A percentile compares a stretch with the other conserved stretches of the same genome.
Evolutionary conservation across 768 basidiomycete genomes (phyloP).

Genomic region (Tylopilus sp.): DNA sequence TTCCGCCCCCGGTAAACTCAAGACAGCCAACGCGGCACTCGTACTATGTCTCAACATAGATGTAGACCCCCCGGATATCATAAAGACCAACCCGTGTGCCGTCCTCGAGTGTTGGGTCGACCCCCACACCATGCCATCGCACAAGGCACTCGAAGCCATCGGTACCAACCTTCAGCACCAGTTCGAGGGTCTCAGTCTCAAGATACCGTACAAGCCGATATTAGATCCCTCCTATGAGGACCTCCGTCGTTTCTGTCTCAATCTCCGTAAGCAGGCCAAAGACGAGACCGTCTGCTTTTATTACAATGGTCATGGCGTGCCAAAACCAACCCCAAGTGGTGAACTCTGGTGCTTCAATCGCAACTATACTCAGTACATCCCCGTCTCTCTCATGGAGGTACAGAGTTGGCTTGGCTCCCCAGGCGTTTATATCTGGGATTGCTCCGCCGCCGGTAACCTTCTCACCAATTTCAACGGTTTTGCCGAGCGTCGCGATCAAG

Average conservation of each 20-base stretch:
- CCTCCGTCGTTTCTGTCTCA: conserved; percentile 80
- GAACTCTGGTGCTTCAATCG: conserved; percentile 99
- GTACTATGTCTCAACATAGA: conserved; percentile 96
- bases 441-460: conserved; percentile 94
- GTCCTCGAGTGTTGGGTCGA: conserved; percentile 97
- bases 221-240: conserved; percentile 96
- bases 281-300: conserved; percentile 94
- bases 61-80: conserved; percentile 94
- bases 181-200: conserved; percentile 92
- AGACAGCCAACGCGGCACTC: conserved; percentile 85
- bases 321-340: conserved; percentile 91
- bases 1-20: conserved; percentile 77
- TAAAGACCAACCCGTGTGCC: conserved; percentile 96
- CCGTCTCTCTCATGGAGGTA: conserved; percentile 89
- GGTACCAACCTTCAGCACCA: conserved; percentile 92
- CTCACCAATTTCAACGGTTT: conserved; percentile 84
- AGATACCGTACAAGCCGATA: conserved; percentile 91
- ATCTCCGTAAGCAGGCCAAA: conserved; percentile 82
- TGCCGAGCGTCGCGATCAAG: conserved; percentile 71
- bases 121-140: conserved; percentile 86
- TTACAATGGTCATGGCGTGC: conserved; percentile 98
- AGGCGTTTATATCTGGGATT: conserved; percentile 98
- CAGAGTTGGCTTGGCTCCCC: conserved; percentile 94
- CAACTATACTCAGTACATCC: conserved; percentile 97
- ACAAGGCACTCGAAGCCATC: conserved; percentile 92